A percentile compares a stretch with the other conserved stretches of the same genome.
Conservation (phyloP, 805 yeast genomes). For the Komagataella pastoris region DNA sequence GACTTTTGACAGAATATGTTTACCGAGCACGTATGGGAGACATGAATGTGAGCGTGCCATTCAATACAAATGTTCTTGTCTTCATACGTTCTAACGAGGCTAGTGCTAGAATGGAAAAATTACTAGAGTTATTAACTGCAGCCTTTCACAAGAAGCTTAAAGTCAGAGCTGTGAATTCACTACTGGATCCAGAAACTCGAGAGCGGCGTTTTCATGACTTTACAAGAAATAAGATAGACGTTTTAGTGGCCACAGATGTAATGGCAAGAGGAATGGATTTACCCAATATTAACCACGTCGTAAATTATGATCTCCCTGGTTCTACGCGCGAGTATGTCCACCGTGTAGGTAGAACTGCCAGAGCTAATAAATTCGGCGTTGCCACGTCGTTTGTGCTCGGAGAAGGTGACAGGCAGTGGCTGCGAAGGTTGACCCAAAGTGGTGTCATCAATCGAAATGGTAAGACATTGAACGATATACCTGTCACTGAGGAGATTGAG, state of each 20-base stretch:
- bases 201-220: constrained; percentile 48
- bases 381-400: constrained; percentile 70
- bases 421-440: constrained; percentile 27
- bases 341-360: constrained; percentile 93
- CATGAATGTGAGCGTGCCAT: background rate
- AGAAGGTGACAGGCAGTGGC: constrained; percentile 64
- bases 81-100: constrained; percentile 79
- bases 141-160: constrained; percentile 7
- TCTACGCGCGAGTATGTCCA: constrained; percentile 90
- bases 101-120: constrained; percentile 62
- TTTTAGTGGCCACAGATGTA: constrained; percentile 75
- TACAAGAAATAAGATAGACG: constrained; percentile 31
- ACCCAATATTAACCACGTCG: constrained; percentile 51
- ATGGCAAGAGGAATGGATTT: constrained; percentile 95
- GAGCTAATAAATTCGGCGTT: constrained; percentile 72
- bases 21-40: background rate
- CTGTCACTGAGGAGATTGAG: constrained; percentile 11
- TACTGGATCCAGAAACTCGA: constrained; percentile 39
- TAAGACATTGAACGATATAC: constrained; percentile 19
- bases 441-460: constrained; percentile 40
- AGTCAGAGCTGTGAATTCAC: constrained; percentile 43
- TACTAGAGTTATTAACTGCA: constrained; percentile 31
- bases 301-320: constrained; percentile 84
- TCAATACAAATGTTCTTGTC: constrained; percentile 29
- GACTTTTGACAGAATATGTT: constrained; percentile 26